phyloP scores from a whole-genome alignment of 2,329 filamentous ascomycete genomes.

The Fusarium redolens region DNA sequence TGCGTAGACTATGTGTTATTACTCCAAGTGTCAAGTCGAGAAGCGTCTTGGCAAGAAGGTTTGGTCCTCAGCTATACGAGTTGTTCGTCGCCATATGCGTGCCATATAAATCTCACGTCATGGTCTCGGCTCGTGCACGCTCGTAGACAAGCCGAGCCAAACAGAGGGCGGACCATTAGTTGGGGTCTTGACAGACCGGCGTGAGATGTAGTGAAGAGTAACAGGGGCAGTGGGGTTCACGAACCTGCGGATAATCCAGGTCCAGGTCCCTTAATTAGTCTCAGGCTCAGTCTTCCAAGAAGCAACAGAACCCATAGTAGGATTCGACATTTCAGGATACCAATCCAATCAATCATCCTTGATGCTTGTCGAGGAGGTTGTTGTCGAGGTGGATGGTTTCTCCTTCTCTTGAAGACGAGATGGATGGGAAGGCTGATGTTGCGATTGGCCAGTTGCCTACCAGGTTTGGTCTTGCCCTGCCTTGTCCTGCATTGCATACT shows the following conservation, averaged over 20 bases:
- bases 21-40: not conserved
- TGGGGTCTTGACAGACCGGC: slow-evolving; percentile 12
- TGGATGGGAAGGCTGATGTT: slow-evolving; percentile 18
- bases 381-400: slow-evolving; percentile 14
- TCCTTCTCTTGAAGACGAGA: slow-evolving; percentile 6
- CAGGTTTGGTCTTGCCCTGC: not conserved
- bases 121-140: not conserved
- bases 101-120: not conserved
- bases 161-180: slow-evolving; percentile 3
- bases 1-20: not conserved
- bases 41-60: not conserved
- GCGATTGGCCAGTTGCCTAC: slow-evolving; percentile 26
- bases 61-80: not conserved
- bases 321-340: slow-evolving; percentile 7
- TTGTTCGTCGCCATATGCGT: not conserved
- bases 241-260: slow-evolving; percentile 1
- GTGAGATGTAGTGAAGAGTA: not conserved
- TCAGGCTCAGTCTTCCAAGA: slow-evolving; percentile 13
- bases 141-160: not conserved
- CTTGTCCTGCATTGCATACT: slow-evolving; percentile 16
- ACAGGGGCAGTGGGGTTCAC: slow-evolving; percentile 26
- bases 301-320: not conserved
- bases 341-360: not conserved
- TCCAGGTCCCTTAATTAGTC: not conserved
- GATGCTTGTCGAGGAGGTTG: slow-evolving; percentile 13